phyloP scores from a whole-genome alignment of 2,329 filamentous ascomycete species.

The Lasiodiplodia citricola region DNA sequence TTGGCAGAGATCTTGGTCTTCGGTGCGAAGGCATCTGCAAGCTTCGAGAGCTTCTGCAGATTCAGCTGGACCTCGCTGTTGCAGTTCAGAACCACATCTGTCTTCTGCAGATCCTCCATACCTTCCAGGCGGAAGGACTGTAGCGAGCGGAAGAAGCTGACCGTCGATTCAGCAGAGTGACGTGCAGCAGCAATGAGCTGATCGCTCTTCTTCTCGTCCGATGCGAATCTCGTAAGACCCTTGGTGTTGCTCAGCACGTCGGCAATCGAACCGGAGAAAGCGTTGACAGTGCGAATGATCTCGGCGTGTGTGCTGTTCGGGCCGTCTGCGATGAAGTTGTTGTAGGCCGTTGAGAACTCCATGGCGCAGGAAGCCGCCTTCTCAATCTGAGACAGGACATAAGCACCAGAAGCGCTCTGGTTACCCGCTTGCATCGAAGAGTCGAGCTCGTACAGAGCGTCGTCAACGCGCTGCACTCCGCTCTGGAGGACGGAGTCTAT shows the following conservation, averaged over 20 bases:
- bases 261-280: slow-evolving; percentile 87
- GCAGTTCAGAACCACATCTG: slow-evolving; percentile 94
- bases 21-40: slow-evolving; percentile 89
- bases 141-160: slow-evolving; percentile 92
- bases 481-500: slow-evolving; percentile 96
- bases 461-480: slow-evolving; percentile 91
- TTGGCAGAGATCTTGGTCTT: slow-evolving; percentile 80
- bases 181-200: slow-evolving; percentile 82
- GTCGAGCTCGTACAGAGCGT: slow-evolving; percentile 95
- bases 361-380: slow-evolving; percentile 94
- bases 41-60: slow-evolving; percentile 89
- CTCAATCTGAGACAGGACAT: slow-evolving; percentile 94
- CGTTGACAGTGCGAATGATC: slow-evolving; percentile 89
- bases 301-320: slow-evolving; percentile 88
- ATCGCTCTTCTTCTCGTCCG: slow-evolving; percentile 93
- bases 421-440: slow-evolving; percentile 98
- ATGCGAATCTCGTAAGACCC: slow-evolving; percentile 88
- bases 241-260: slow-evolving; percentile 97
- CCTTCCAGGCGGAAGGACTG: slow-evolving; percentile 94
- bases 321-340: slow-evolving; percentile 97
- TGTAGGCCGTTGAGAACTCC: slow-evolving; percentile 97
- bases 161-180: slow-evolving; percentile 82
- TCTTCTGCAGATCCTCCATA: slow-evolving; percentile 89
- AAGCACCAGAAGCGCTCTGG: slow-evolving; percentile 93
- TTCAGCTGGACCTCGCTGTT: slow-evolving; percentile 96